Conservation (phyloP, 345 rosid genomes). For the Noccaea bulbosa region DNA sequence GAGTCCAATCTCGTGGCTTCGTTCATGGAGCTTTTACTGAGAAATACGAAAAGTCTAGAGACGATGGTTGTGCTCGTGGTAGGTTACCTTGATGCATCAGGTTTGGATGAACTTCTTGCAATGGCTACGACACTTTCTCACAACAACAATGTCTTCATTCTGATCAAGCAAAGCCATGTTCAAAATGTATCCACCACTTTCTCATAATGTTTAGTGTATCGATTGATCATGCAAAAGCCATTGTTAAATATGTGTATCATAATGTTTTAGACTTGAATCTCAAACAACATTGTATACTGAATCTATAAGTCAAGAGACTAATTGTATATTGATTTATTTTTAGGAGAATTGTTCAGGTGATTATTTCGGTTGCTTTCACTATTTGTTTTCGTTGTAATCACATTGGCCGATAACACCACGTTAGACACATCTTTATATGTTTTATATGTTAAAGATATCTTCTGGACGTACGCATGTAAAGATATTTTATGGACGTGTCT, state of each 20-base stretch:
- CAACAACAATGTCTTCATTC: constrained; percentile 24
- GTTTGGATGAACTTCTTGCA: constrained; percentile 39
- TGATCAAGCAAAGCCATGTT: constrained; percentile 33
- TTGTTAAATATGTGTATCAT: constrained; percentile 17
- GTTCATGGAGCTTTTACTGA: constrained; percentile 38
- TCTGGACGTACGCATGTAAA: too few relatives aligned
- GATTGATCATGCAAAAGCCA: neutral
- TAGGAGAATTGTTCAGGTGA: neutral
- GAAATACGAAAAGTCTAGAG: constrained; percentile 36
- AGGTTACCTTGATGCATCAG: constrained; percentile 39
- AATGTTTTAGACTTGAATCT: constrained; percentile 2
- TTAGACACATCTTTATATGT: too few relatives aligned
- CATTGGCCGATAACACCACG: too few relatives aligned
- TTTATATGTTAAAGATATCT: too few relatives aligned
- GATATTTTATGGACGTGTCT: too few relatives aligned
- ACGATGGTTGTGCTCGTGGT: constrained; percentile 41
- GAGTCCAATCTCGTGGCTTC: constrained; percentile 37
- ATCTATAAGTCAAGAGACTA: neutral
- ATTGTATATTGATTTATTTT: neutral
- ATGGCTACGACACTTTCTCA: constrained; percentile 36
- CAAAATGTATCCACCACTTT: constrained; percentile 25
- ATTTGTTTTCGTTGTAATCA: too few relatives aligned
- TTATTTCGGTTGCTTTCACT: too few relatives aligned
- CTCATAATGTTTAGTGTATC: neutral
- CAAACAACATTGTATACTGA: constrained; percentile 3